Conservation (phyloP, 1,284 basidiomycete genomes). For the Papiliotrema fonsecae region DNA sequence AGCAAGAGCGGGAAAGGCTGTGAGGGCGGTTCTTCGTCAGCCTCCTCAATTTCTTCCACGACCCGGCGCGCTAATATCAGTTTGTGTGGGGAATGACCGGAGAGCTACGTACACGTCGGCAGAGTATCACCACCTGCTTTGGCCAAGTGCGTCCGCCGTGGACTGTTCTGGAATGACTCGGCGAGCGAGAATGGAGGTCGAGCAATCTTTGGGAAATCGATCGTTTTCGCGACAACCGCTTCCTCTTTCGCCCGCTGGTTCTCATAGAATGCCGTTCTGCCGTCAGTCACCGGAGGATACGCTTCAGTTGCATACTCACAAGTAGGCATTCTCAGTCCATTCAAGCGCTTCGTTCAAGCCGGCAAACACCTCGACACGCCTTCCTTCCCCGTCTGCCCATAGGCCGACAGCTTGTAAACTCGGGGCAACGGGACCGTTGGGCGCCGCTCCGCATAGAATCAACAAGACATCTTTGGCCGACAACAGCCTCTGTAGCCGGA, state of each 20-base stretch:
- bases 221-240: conserved; percentile 9
- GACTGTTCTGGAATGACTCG: conserved; percentile 65
- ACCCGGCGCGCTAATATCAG: conserved; percentile 1
- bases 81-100: too few species aligned
- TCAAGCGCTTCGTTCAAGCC: conserved; percentile 88
- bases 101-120: conserved; percentile 20
- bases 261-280: conserved; percentile 47
- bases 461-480: conserved; percentile 71
- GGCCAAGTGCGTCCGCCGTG: conserved; percentile 66
- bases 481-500: conserved; percentile 80
- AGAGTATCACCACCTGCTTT: conserved; percentile 62
- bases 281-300: background rate
- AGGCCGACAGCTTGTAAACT: conserved; percentile 71
- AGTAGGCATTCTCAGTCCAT: conserved; percentile 86
- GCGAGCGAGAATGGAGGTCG: conserved; percentile 49
- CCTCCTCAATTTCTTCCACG: conserved; percentile 2
- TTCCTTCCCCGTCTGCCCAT: conserved; percentile 60
- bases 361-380: conserved; percentile 72
- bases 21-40: conserved; percentile 15
- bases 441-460: conserved; percentile 78
- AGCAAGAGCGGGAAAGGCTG: conserved; percentile 55
- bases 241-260: conserved; percentile 26
- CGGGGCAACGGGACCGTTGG: conserved; percentile 61
- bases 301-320: conserved; percentile 49
- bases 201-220: conserved; percentile 39